Base-by-base conservation (phyloP, 371 early-diverging fungal genomes). In the Mucor plumbeus region DNA sequence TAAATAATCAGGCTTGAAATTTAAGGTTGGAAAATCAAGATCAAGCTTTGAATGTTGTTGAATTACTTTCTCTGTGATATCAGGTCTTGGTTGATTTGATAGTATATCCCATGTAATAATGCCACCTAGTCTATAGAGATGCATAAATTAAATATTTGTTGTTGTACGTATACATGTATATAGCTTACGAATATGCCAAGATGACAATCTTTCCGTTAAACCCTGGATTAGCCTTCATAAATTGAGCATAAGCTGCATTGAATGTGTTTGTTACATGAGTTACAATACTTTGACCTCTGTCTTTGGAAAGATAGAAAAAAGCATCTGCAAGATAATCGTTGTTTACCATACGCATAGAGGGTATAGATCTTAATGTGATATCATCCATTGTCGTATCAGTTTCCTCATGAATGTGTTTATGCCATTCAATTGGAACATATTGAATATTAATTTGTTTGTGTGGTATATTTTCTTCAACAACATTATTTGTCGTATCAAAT, bases 241-340 rank as follows among this genome's bases (percentile, higher is more conserved):
- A 88, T 40, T 82, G 77, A 31, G 68, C 73, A 69, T 89, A 85
- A 3, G 84, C 80, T 5, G 80, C 72, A 68, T 91, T 91, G 54
- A 89, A 80, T 15, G 80, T 63, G 5, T 79, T 47, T 8, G 88
- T 85, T 38, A 90, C 86, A 61, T 88, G 80, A 44, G 84, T 78
- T 0, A 88, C 50, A 44, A 91, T 85, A 36, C 65, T 75, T 69
- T 87, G 84, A 3, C 88, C 90, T 41, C 88, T 70, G n/a, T 78
- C 80, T 55, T 82, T 81, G 36, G 84, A 80, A 59, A 84, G 78
- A 35, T 84, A 91, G 69, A 78, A 90, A 13, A 91, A 68, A 5
- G 88, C 87, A 64, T 91, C 91, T 5, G 88, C 87, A 13, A 91
- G 72, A 54, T 87, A 87, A 48, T 91, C 89, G 58, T 91, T 91